Evolutionary conservation across 2,329 filamentous ascomycete genomes (phyloP), one percentile per base, ranked within the genome.

Genomic region (Alternaria rosae): DNA sequence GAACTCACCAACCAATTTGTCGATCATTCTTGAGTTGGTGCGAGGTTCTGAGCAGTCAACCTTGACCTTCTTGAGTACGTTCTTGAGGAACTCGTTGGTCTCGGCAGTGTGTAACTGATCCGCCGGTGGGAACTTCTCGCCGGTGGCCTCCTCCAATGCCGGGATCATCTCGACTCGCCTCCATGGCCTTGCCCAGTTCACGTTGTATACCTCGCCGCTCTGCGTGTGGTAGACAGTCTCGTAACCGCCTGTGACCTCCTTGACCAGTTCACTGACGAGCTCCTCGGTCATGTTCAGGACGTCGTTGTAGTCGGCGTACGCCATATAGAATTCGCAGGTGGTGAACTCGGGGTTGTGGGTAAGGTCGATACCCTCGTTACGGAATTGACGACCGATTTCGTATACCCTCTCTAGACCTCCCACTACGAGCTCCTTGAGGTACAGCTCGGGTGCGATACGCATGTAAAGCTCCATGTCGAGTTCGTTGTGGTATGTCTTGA

Each of bases 321-420:
- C 70, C 68, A 92, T 90, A 82, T 99, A 99, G 83, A 98, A 98
- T 81, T 99, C 95, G 80, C 93, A 92, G 25, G 93, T 97, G 44
- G 95, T 99, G 84, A 99, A 99, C 79, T 99, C 95, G 41, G 92
- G 95, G 85, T 98, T 99, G 85, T 99, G 95, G 8, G 95, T 99
- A 53, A 95, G 84, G 79, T 97, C 93, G 67, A 93, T 91, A 62
- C 91, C 90, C 81, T 97, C 94, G 76, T 99, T 99, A 74, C 95
- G 86, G 88, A 99, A 99, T 79, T 97, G 93, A 69, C 93, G 91
- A 68, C 95, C 95, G 66, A 99, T 89, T 80, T 99, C 95, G 82
- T 97, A 99, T 13, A 99, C 95, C 73, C 92, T 89, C 83, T 97
- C 92, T 43, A 98, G 86, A 62, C 94, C 95, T 75, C 96, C 96